Conservation (phyloP, 345 rosid species). For the Erodium maritimum region DNA sequence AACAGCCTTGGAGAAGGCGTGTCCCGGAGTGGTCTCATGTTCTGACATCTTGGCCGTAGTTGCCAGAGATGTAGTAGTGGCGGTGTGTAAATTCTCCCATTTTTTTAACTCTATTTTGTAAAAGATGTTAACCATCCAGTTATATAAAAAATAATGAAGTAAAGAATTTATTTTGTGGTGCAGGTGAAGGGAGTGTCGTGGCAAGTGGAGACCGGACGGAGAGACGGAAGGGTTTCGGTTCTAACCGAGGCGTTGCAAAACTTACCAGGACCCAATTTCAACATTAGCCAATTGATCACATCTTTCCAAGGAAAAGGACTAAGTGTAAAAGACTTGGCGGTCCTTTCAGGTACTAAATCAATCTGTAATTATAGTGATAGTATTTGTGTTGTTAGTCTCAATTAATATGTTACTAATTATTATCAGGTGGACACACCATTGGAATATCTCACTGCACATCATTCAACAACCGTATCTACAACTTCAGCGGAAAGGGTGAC, state of each 20-base stretch:
- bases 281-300: slow-evolving; percentile 25
- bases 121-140: background rate
- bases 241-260: slow-evolving; percentile 13
- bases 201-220: slow-evolving; percentile 56
- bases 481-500: slow-evolving; percentile 54
- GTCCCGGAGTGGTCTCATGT: slow-evolving; percentile 75
- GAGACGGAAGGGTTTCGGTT: slow-evolving; percentile 47
- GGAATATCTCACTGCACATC: slow-evolving; percentile 54
- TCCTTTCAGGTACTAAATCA: slow-evolving; percentile 35
- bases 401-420: background rate
- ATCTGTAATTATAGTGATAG: background rate
- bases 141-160: background rate
- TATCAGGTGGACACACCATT: slow-evolving; percentile 50
- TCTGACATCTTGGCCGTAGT: slow-evolving; percentile 61
- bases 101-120: background rate
- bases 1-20: slow-evolving; percentile 44
- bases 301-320: slow-evolving; percentile 29
- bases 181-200: slow-evolving; percentile 29
- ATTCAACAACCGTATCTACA: slow-evolving; percentile 41
- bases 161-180: background rate
- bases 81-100: slow-evolving; percentile 17
- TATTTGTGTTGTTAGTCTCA: background rate
- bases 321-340: slow-evolving; percentile 38
- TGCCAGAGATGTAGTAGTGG: slow-evolving; percentile 40
- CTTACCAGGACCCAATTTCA: slow-evolving; percentile 25